phyloP scores from a whole-genome alignment of 768 basidiomycete species.

The Tylopilus sp. region DNA sequence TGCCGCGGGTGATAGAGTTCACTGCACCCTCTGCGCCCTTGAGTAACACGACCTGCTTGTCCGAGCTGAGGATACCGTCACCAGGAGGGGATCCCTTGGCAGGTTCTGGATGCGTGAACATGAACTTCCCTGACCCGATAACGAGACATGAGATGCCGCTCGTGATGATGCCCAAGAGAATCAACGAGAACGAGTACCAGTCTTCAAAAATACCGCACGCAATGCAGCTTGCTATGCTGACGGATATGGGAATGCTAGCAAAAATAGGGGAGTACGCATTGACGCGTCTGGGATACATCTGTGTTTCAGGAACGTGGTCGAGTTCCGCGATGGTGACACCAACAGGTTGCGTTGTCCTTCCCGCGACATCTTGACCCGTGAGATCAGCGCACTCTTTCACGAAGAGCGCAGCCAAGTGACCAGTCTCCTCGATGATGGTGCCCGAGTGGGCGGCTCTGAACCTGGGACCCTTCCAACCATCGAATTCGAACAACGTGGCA shows the following conservation, averaged over 20 bases:
- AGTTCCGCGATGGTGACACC: not conserved
- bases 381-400: not conserved
- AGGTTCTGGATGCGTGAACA: not conserved
- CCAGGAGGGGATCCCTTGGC: not conserved
- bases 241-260: not conserved
- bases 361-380: not conserved
- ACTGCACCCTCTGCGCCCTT: not conserved
- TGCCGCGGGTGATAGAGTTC: not conserved
- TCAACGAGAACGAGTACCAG: not conserved
- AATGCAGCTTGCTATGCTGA: not conserved
- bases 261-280: not conserved
- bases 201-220: not conserved
- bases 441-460: not conserved
- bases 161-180: not conserved
- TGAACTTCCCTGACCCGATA: not conserved
- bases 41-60: not conserved
- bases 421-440: not conserved
- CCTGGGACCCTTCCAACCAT: not conserved
- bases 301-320: not conserved
- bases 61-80: not conserved
- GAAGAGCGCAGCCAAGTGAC: not conserved
- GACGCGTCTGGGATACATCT: not conserved
- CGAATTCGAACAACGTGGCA: not conserved
- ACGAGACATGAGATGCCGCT: not conserved
- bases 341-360: not conserved